Base-by-base conservation (phyloP, 371 early-diverging fungal species). In the Saksenaea oblongispora region DNA sequence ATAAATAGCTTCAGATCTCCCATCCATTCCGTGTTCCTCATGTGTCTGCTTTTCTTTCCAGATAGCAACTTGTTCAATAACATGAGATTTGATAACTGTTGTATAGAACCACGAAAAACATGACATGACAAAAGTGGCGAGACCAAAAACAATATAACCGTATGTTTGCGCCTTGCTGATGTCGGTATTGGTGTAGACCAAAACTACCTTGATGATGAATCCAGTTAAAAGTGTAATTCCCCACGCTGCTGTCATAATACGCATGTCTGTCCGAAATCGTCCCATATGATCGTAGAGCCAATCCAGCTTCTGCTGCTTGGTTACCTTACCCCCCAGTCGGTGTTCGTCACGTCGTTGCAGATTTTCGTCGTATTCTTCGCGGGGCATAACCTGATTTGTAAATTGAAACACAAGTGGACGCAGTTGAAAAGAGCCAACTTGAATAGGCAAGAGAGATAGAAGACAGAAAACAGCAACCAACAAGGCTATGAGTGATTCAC, bases 201-300 rank as follows among this genome's bases (percentile, higher is more conserved):
- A 35, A 5, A 76, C 54, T 10, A 82, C 67, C 41, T 79, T 79
- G 56, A 76, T 67, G 47, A 79, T 41, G 61, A 74, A 79, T 18
- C 75, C 69, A 15, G 63, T 24, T 9, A 82, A 65, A 0, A 79
- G 62, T 34, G 73, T 65, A 0, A 70, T 2, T 0, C 79, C 83
- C 83, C 83, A 82, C 2, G 72, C 67, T 13, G 65, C 67, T 9
- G 79, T 82, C 76, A 79, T 75, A 42, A 79, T 59, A 5, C 83
- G 68, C 78, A 79, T 76, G 60, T 79, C 79, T 26, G 61, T 66
- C 34, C 83, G 61, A 31, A 79, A 82, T 22, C 67, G 72, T 2
- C 76, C 73, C 71, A 78, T 63, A 36, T 78, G 58, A 1, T 18
- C 27, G 42, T 81, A 81, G 0, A 74, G 55, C 61, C 65, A 70